Base-by-base conservation (phyloP, 2,329 filamentous ascomycete genomes). In the Alternaria ethzedia region DNA sequence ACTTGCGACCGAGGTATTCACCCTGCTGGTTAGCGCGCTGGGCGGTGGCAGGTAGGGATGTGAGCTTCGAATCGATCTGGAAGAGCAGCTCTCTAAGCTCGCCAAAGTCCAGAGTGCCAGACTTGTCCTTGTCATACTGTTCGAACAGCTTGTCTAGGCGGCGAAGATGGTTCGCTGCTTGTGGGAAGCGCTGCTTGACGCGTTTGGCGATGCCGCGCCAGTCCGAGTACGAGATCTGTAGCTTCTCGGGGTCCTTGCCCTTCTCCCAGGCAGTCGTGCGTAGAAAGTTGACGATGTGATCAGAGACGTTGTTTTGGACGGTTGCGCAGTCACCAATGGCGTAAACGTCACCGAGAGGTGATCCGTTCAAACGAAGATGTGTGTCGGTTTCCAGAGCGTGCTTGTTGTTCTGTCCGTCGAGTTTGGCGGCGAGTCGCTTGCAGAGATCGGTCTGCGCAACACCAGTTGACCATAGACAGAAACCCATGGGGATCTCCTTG, bases 21-120 rank as follows among this genome's bases (percentile, higher is more conserved):
- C 96, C 96, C 81, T 99, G 96, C 80, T 99, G 96, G 76, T 99
- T 93, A 13, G 96, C 96, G 65, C 96, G 91, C 81, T 99, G 96
- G 1, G 96, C 96, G 0, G 96, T 99, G 3, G 96, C 96, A 0
- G 96, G 96, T 2, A 99, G 86, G 26, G 92, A 96, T 1, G 96
- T 99, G 25, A 99, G 88, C 81, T 97, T 98, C 78, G 86, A 90
- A 82, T 99, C 96, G 72, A 99, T 98, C 79, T 98, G 93, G 72
- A 89, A 88, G 10, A 99, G 87, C 12, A 99, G 88, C 79, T 97
- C 93, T 69, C 90, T 87, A 20, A 99, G 87, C 82, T 99, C 96
- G 79, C 90, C 90, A 77, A 97, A 98, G 80, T 98, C 94, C 23
- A 99, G 89, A 0, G 94, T 97, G 44, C 96, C 96, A 11, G 90